Conservation (phyloP, 257 asterid genomes). For the Echites panduratus region DNA sequence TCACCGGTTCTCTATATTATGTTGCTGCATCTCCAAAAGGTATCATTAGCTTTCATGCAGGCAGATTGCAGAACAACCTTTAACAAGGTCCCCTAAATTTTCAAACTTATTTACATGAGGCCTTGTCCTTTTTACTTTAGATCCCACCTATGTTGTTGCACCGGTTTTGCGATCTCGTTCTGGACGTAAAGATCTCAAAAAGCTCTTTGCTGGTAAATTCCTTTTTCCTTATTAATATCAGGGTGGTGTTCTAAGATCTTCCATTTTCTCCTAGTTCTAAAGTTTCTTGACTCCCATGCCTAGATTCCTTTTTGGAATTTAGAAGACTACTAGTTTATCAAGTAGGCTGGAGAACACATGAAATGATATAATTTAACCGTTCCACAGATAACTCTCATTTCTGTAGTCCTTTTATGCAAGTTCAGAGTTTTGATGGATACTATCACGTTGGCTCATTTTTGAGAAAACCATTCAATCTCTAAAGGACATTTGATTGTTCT, state of each 20-base stretch:
- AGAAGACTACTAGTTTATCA: too few relatives aligned
- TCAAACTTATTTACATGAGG: background rate
- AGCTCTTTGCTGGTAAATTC: slow-evolving; percentile 76
- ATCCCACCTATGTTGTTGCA: slow-evolving; percentile 79
- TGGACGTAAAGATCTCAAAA: slow-evolving; percentile 73
- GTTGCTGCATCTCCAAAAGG: slow-evolving; percentile 93
- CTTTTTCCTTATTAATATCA: too few relatives aligned
- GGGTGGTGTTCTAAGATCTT: background rate
- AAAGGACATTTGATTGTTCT: background rate
- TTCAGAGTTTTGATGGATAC: too few relatives aligned
- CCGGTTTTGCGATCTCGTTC: slow-evolving; percentile 75
- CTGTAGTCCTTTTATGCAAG: background rate
- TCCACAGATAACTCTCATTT: background rate
- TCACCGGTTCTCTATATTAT: slow-evolving; percentile 83
- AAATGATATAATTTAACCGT: background rate
- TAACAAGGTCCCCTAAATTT: background rate
- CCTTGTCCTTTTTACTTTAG: slow-evolving; percentile 31
- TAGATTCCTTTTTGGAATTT: too few relatives aligned
- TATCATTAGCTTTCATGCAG: slow-evolving; percentile 8
- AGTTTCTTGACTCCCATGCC: too few relatives aligned
- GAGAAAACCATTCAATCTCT: background rate
- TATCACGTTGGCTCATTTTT: background rate
- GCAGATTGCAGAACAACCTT: background rate
- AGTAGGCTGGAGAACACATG: too few relatives aligned
- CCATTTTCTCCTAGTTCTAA: too few relatives aligned